phyloP scores from a whole-genome alignment of 1,139 yeast species.

The Debaryomycetaceae sp. region DNA sequence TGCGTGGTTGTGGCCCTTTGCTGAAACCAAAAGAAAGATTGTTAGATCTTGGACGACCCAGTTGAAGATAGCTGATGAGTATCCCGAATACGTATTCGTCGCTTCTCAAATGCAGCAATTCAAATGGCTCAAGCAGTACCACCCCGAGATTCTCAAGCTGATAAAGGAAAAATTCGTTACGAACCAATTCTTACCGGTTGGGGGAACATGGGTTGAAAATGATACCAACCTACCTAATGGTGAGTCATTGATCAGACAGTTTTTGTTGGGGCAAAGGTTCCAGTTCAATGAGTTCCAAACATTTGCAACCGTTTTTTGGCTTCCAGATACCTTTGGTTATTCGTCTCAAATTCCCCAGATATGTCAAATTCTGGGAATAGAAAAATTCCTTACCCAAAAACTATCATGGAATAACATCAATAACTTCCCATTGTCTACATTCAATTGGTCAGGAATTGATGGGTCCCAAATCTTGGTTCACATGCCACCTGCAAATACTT shows the following conservation, averaged over 20 bases:
- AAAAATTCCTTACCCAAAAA: constrained; percentile 86
- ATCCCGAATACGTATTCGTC: constrained; percentile 90
- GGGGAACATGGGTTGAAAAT: constrained; percentile 98
- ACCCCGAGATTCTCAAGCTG: constrained; percentile 70
- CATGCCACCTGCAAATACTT: constrained; percentile 97
- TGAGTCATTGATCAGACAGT: constrained; percentile 85
- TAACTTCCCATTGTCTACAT: constrained; percentile 81
- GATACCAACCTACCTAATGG: constrained; percentile 94
- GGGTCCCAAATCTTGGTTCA: constrained; percentile 91
- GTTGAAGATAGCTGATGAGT: constrained; percentile 74
- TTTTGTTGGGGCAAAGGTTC: constrained; percentile 84
- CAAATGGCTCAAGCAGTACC: constrained; percentile 83
- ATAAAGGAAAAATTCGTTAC: constrained; percentile 64
- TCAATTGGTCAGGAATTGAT: constrained; percentile 93
- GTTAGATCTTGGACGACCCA: constrained; percentile 97
- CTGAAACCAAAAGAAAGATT: constrained; percentile 86
- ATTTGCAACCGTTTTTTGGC: constrained; percentile 78
- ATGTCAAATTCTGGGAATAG: constrained; percentile 79
- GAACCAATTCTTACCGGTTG: constrained; percentile 83
- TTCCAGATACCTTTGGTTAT: constrained; percentile 97
- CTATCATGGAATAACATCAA: constrained; percentile 95
- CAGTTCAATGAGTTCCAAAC: constrained; percentile 75
- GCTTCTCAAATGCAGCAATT: constrained; percentile 97
- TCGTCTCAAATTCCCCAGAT: constrained; percentile 93
- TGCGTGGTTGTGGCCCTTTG: constrained; percentile 98